Percentiles rank a stretch among this genome's conserved stretches.
Conservation (phyloP, 1,139 yeast genomes). For the Saccharomyces pastorianus region DNA sequence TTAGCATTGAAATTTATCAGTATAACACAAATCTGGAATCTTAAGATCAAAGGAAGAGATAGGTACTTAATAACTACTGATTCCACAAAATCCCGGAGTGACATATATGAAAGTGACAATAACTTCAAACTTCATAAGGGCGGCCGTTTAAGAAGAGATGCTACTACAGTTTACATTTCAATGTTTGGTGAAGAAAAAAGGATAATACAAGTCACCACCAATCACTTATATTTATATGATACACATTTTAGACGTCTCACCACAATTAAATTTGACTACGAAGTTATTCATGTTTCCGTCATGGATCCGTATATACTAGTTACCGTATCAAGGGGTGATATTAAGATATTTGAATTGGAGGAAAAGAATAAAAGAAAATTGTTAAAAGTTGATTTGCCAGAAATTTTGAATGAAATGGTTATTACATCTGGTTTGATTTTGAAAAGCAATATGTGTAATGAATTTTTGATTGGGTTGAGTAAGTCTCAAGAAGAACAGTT, state of each 20-base stretch:
- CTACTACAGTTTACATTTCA: constrained; percentile 60
- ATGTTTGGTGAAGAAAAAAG: constrained; percentile 51
- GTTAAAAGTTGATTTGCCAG: constrained; percentile 38
- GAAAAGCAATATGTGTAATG: constrained; percentile 34
- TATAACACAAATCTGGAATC: constrained; percentile 69
- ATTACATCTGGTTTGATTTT: constrained; percentile 64
- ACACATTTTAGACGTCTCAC: constrained; percentile 45
- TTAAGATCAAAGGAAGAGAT: constrained; percentile 39
- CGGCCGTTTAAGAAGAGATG: constrained; percentile 56
- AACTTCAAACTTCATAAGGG: constrained; percentile 57
- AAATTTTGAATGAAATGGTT: constrained; percentile 48
- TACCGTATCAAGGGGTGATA: constrained; percentile 55
- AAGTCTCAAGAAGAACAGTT: constrained; percentile 36
- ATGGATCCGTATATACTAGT: constrained; percentile 51
- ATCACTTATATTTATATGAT: constrained; percentile 58
- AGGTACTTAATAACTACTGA: constrained; percentile 68
- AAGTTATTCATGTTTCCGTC: constrained; percentile 48
- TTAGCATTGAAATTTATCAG: constrained; percentile 69
- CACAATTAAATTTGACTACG: constrained; percentile 39
- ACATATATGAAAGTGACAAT: constrained; percentile 60
- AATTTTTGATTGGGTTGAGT: constrained; percentile 22
- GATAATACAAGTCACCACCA: constrained; percentile 68
- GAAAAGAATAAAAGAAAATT: constrained; percentile 32
- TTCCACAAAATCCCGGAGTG: constrained; percentile 53
- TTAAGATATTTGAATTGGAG: constrained; percentile 38